phyloP scores from a whole-genome alignment of 768 basidiomycete species.

The Agaricus bisporus region DNA sequence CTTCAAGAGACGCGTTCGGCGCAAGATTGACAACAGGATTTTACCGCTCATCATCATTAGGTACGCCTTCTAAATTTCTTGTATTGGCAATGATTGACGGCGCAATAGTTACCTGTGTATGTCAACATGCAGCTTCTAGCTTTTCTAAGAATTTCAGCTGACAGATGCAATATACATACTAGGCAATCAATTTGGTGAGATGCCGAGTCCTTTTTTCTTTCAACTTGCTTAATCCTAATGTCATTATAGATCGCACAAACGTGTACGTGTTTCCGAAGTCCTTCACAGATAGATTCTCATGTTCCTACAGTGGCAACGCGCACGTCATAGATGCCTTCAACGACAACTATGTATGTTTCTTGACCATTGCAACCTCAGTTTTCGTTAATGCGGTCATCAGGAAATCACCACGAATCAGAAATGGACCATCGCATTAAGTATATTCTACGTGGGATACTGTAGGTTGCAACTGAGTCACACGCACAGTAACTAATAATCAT shows the following conservation, averaged over 20 bases:
- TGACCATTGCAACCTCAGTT: not conserved
- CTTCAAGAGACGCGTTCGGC: conserved; percentile 34
- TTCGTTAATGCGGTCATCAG: conserved; percentile 18
- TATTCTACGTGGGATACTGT: conserved; percentile 61
- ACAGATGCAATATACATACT: too few species aligned
- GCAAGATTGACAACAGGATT: conserved; percentile 47
- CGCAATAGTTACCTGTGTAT: conserved; percentile 19
- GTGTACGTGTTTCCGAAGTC: conserved; percentile 28
- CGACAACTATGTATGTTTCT: conserved; percentile 37
- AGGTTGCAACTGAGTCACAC: conserved; percentile 8
- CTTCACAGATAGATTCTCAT: not conserved
- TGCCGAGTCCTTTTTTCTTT: not conserved
- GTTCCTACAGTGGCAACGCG: conserved; percentile 41
- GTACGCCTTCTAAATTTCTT: conserved; percentile 19
- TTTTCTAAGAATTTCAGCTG: conserved; percentile 9
- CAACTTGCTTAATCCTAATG: not conserved
- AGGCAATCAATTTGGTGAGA: conserved; percentile 45
- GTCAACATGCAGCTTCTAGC: conserved; percentile 17
- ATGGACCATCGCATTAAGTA: conserved; percentile 51
- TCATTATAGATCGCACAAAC: conserved; percentile 43
- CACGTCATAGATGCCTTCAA: conserved; percentile 49
- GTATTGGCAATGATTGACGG: not conserved
- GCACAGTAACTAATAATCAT: not conserved
- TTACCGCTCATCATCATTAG: conserved; percentile 45
- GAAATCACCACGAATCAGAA: conserved; percentile 46